Evolutionary conservation across 164 flowering plant genomes (phyloP).

Genomic region (Berberis vulgaris): DNA sequence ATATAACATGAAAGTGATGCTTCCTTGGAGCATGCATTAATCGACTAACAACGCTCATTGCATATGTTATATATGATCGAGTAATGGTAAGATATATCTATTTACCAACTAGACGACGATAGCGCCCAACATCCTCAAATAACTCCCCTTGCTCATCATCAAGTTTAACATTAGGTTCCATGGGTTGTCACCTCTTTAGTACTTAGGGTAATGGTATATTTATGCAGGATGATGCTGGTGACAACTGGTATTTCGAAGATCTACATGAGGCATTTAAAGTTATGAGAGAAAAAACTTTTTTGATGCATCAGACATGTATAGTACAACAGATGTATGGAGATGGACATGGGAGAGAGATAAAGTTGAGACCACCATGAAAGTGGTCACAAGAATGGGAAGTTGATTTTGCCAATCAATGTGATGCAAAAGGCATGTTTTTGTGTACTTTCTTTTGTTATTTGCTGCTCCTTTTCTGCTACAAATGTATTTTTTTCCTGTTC

Average conservation of each 20-base stretch:
- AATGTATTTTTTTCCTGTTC: neutral
- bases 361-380: slow-evolving; percentile 51
- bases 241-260: slow-evolving; percentile 90
- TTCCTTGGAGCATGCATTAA: too few species aligned
- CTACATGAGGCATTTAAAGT: slow-evolving; percentile 72
- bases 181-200: too few species aligned
- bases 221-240: slow-evolving; percentile 67
- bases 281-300: slow-evolving; percentile 65
- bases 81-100: too few species aligned
- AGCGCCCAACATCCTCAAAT: too few species aligned
- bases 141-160: too few species aligned
- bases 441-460: slow-evolving; percentile 2
- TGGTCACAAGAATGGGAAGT: slow-evolving; percentile 99
- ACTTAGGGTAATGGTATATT: neutral
- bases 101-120: too few species aligned
- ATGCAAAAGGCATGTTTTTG: slow-evolving; percentile 59
- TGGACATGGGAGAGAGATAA: slow-evolving; percentile 96
- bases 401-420: slow-evolving; percentile 72
- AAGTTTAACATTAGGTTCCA: too few species aligned
- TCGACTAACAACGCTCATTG: too few species aligned
- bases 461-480: neutral
- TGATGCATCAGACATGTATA: slow-evolving; percentile 88
- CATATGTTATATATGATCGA: too few species aligned
- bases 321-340: slow-evolving; percentile 94
- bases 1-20: too few species aligned